Base-by-base conservation (phyloP, 192 early-diverging fungal species). In the Coemansia umbellata region DNA sequence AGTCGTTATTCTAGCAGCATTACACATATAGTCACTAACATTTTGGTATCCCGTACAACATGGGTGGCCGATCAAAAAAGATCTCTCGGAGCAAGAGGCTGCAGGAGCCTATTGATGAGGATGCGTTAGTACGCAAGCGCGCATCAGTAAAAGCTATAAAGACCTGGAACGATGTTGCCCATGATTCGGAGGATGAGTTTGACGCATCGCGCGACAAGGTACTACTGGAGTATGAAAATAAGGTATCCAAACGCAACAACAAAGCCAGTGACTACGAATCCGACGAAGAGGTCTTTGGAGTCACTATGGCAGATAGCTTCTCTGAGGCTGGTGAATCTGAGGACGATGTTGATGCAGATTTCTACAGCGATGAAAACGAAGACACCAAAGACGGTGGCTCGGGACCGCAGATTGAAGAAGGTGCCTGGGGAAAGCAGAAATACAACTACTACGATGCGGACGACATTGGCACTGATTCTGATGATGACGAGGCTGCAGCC, bases 371-470 rank as follows among this genome's bases (percentile, higher is more conserved):
- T 32, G 58, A 61, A 6, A 66, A 68, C 24, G 60, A 73, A 27
- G 68, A 60, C 54, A 6, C 39, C 24, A 47, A 61, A 4, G 26
- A 58, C 3, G 39, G 47, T 35, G 58, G 31, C 50, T 11, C n/a
- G 8, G 42, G 42, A 26, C 31, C 21, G 4, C 52, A 60, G 50
- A 15, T 50, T 36, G 58, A 83, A 62, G 82, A 88, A 24, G 70
- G 79, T 33, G 84, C 89, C 0, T 95, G 93, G 93, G 93, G 93
- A 24, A 82, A 76, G 31, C 80, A 69, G 21, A 83, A 87, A 48
- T 68, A 83, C 42, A 83, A 81, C 48, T 95, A 89, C 81, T 95
- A 95, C 69, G 70, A 91, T 48, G 90, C 89, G 5, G 91, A 95
- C 48, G 89, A 93, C 31, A 66, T 81, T 30, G 78, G 75, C 24